Conservation (phyloP, 2,329 filamentous ascomycete genomes). For the Balansia obtecta region DNA sequence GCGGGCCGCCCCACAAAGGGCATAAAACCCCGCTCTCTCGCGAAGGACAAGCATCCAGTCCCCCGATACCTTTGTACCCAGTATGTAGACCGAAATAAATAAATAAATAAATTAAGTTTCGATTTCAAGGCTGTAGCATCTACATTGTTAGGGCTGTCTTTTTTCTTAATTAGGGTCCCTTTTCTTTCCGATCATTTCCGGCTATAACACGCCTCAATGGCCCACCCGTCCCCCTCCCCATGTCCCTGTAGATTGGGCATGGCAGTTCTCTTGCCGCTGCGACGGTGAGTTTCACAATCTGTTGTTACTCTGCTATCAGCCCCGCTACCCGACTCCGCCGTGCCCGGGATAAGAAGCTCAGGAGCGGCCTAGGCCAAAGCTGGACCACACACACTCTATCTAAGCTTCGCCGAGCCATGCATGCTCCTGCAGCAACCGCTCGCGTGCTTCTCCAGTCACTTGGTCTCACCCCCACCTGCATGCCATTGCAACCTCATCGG, state of each 20-base stretch:
- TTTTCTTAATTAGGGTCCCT: not conserved
- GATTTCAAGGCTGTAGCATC: not conserved
- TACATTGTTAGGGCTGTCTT: not conserved
- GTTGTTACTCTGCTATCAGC: not conserved
- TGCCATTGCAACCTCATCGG: too few relatives aligned
- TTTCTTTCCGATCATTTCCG: constrained; percentile 4
- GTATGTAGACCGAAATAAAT: too few relatives aligned
- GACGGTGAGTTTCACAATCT: not conserved
- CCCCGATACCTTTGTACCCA: not conserved
- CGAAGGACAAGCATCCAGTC: not conserved
- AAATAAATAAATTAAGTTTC: too few relatives aligned
- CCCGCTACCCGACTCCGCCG: not conserved
- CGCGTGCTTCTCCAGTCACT: constrained; percentile 1
- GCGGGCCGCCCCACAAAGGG: not conserved
- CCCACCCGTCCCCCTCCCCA: not conserved
- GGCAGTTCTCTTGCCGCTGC: not conserved
- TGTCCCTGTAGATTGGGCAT: not conserved
- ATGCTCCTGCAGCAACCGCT: not conserved
- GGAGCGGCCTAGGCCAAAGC: not conserved
- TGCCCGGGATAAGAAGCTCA: not conserved
- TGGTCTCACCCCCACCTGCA: not conserved
- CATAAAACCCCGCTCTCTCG: not conserved
- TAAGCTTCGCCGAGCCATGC: not conserved
- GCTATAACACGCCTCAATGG: not conserved
- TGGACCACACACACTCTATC: not conserved